Percentiles rank a stretch among this genome's conserved stretches.
These are phyloP conservation scores for Jacaranda mimosifolia DNA, from an alignment of 257 asterid species.

Conservation along the genomic window DNA sequence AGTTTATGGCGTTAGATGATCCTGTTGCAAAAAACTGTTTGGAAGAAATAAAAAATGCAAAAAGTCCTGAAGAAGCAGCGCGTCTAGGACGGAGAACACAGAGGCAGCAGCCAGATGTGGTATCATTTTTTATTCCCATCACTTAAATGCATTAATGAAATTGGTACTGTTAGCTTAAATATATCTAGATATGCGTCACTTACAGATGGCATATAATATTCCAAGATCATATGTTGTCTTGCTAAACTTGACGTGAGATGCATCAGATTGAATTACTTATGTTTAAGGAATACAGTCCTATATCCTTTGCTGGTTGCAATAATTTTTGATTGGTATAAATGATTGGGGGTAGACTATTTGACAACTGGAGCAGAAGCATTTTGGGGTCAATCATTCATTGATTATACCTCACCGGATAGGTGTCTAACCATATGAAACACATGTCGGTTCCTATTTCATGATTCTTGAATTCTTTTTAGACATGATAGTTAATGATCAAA, in stretches of 20 bases:
- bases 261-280: neutral
- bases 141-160: slow-evolving; percentile 6
- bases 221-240: neutral
- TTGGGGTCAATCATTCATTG: neutral
- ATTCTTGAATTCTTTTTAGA: neutral
- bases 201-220: slow-evolving; percentile 12
- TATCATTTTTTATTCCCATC: slow-evolving; percentile 36
- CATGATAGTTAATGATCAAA: neutral
- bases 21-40: slow-evolving; percentile 63
- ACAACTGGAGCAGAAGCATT: slow-evolving; percentile 23
- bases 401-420: slow-evolving; percentile 22
- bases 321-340: slow-evolving; percentile 5
- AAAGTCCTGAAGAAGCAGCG: slow-evolving; percentile 99
- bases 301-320: slow-evolving; percentile 12
- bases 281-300: neutral
- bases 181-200: slow-evolving; percentile 9
- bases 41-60: slow-evolving; percentile 71
- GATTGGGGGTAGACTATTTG: neutral
- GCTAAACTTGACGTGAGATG: neutral
- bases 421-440: neutral
- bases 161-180: neutral
- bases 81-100: slow-evolving; percentile 87
- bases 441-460: neutral
- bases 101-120: slow-evolving; percentile 82
- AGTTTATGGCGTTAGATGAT: slow-evolving; percentile 75